These are phyloP conservation scores for Phaeosphaeria sp. DNA, from an alignment of 2,329 filamentous ascomycete genomes.

Conservation along the genomic window DNA sequence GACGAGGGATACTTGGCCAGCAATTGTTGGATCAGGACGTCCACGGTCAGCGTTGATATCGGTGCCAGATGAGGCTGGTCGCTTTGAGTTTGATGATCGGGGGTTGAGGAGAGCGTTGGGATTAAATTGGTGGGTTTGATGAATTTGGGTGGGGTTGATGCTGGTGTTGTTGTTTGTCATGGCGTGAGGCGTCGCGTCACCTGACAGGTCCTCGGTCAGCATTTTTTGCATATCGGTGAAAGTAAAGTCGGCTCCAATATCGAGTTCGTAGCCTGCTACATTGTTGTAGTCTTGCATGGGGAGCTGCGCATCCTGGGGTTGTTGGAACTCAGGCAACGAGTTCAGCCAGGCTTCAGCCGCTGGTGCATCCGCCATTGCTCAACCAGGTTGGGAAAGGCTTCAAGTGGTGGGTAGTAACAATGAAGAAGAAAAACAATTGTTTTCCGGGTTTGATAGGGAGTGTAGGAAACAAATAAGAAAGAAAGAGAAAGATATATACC, in stretches of 20 bases:
- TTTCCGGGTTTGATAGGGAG: neutral
- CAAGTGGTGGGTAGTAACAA: constrained; percentile 3
- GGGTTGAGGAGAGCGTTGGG: constrained; percentile 46
- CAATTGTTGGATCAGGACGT: constrained; percentile 23
- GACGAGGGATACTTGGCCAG: constrained; percentile 68
- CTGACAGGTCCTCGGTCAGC: constrained; percentile 28
- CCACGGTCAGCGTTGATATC: constrained; percentile 29
- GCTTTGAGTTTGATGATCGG: constrained; percentile 36
- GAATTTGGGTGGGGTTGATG: constrained; percentile 11
- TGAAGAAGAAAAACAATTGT: neutral
- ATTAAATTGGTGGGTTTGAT: constrained; percentile 27
- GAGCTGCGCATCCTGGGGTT: neutral
- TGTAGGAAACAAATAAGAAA: neutral
- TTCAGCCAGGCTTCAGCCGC: neutral
- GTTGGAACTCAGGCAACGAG: constrained; percentile 1
- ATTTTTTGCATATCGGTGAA: constrained; percentile 12
- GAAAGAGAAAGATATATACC: constrained; percentile 22
- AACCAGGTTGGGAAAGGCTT: neutral
- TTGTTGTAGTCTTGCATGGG: neutral
- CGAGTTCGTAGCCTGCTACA: neutral
- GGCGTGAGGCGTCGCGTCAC: constrained; percentile 18
- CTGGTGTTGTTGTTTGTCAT: constrained; percentile 14
- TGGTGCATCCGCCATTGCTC: constrained; percentile 2
- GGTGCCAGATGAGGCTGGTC: constrained; percentile 33
- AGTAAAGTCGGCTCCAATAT: neutral